Base-by-base conservation (phyloP, 768 basidiomycete species). In the Tricholoma saponaceum region DNA sequence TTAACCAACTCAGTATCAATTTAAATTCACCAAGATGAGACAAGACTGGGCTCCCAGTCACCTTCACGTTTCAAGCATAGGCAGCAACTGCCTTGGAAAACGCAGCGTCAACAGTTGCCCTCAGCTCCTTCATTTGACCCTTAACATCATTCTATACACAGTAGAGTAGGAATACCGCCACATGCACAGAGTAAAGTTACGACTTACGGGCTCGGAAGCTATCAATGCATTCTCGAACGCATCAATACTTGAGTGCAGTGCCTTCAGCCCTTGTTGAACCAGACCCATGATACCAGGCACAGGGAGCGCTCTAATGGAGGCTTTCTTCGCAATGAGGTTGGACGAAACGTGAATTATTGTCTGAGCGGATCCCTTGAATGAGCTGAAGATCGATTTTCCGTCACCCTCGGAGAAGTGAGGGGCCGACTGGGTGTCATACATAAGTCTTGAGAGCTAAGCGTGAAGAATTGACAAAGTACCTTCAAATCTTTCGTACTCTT, bases 281-380 rank as follows among this genome's bases (percentile, higher is more conserved):
- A 60, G 4, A 30, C 5, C 20, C 13, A 18, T 5, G 47, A 59
- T 43, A 14, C 44, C 58, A 18, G 54, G 57, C 22, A 70, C 25
- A 1, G 63, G 63, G 16, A 70, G 58, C 9, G 54, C 62, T 26
- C 57, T 44, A 52, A 73, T 65, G 4, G 62, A 58, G 3, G 66
- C 16, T 49, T 69, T 70, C 61, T 73, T 72, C 8, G 54, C 54
- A 23, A 69, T 62, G 50, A 72, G 55, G 35, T 35, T 55, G 0
- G 26, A 57, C 35, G 70, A 64, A 4, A 67, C 55, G 30, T 61
- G 51, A 22, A 63, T 14, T 51, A 69, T 62, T 16, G 30, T 59
- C 1, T 60, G 64, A 18, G 56, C 41, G 32, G 66, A 58, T 8
- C 9, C 56, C 20, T 62, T 44, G 30, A 69, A 61, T 5, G 62